A percentile compares a stretch with the other conserved stretches of the same genome.
Conservation (phyloP, 495 filamentous ascomycete genomes). For the Hypoxylon rickii region DNA sequence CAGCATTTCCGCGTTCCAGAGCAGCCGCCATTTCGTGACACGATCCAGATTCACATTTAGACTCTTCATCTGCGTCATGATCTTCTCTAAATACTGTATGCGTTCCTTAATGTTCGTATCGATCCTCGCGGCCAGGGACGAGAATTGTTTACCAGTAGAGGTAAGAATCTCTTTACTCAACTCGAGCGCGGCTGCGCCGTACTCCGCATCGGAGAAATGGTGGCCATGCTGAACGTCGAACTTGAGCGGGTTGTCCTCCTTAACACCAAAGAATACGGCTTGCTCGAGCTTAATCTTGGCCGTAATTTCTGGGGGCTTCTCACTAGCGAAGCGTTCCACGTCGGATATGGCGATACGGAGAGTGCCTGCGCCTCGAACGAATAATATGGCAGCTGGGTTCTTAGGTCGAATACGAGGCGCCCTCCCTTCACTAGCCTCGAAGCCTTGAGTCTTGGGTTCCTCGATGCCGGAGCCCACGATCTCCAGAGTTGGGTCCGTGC, state of each 20-base stretch:
- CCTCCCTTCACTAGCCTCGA: constrained; percentile 47
- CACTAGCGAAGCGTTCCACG: constrained; percentile 54
- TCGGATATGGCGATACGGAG: constrained; percentile 69
- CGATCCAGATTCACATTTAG: constrained; percentile 59
- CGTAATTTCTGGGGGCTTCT: constrained; percentile 61
- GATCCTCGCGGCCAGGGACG: constrained; percentile 70
- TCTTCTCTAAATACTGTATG: constrained; percentile 68
- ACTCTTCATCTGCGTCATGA: constrained; percentile 68
- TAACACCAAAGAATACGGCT: constrained; percentile 86
- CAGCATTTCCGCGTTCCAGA: constrained; percentile 91
- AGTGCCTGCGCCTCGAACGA: constrained; percentile 81
- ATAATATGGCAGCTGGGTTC: constrained; percentile 68
- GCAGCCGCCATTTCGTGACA: constrained; percentile 72
- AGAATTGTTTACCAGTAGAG: constrained; percentile 73
- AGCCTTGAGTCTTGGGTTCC: constrained; percentile 49
- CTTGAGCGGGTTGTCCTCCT: constrained; percentile 78
- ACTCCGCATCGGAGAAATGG: constrained; percentile 67
- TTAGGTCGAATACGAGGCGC: constrained; percentile 56
- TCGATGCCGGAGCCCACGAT: constrained; percentile 66
- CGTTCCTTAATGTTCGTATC: constrained; percentile 78
- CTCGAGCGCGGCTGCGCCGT: constrained; percentile 75
- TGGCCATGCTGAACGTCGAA: constrained; percentile 67
- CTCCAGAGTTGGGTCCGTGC: constrained; percentile 64
- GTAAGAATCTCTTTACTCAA: constrained; percentile 82
- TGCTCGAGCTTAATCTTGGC: constrained; percentile 90